These are phyloP conservation scores for Dactylellina parvicollis DNA, from an alignment of 2,329 filamentous ascomycete genomes.

Conservation along the genomic window DNA sequence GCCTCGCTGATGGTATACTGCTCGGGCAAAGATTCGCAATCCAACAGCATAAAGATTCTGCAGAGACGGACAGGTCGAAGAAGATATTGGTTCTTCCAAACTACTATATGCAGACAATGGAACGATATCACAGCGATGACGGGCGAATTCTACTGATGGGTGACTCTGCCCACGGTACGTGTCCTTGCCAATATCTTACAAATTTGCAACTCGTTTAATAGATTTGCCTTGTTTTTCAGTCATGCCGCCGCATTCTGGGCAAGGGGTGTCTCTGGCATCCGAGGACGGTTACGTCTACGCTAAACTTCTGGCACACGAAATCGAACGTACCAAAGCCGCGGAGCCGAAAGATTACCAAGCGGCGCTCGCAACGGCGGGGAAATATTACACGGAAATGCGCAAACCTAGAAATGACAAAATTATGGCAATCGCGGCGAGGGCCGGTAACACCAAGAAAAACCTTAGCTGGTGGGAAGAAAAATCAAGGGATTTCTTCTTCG, in stretches of 20 bases:
- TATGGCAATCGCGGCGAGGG: slow-evolving; percentile 38
- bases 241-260: slow-evolving; percentile 52
- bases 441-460: slow-evolving; percentile 36
- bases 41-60: slow-evolving; percentile 38
- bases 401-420: slow-evolving; percentile 49
- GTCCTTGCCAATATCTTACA: not conserved
- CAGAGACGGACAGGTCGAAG: slow-evolving; percentile 34
- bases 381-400: slow-evolving; percentile 47
- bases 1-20: not conserved
- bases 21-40: slow-evolving; percentile 29
- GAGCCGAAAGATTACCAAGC: slow-evolving; percentile 30
- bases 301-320: slow-evolving; percentile 30
- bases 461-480: slow-evolving; percentile 47
- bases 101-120: slow-evolving; percentile 48
- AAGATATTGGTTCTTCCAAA: slow-evolving; percentile 42
- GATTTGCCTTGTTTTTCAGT: slow-evolving; percentile 1
- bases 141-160: slow-evolving; percentile 42
- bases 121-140: slow-evolving; percentile 27
- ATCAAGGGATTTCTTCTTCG: slow-evolving; percentile 46
- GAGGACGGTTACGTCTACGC: slow-evolving; percentile 48
- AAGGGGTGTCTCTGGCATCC: slow-evolving; percentile 46
- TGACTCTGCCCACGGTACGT: slow-evolving; percentile 46
- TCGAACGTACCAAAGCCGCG: slow-evolving; percentile 29
- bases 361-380: slow-evolving; percentile 26
- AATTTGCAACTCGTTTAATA: not conserved